Conservation (phyloP, 2,329 filamentous ascomycete species). For the Hysterium pulicare region DNA sequence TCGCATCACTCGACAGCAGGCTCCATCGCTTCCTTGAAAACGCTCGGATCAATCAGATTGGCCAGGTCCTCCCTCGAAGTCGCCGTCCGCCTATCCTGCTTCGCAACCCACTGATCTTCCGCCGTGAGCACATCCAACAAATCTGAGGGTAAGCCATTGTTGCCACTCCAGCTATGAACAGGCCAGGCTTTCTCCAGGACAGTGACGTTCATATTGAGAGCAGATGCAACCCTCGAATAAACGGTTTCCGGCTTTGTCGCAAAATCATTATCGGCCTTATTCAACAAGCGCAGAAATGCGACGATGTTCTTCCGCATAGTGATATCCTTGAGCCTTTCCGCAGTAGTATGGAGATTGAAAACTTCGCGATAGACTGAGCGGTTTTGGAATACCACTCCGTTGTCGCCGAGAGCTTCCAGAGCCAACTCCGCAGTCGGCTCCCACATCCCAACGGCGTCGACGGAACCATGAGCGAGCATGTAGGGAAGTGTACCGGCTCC, state of each 20-base stretch:
- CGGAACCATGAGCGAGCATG: slow-evolving; percentile 11
- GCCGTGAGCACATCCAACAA: slow-evolving; percentile 20
- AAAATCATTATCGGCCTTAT: slow-evolving; percentile 20
- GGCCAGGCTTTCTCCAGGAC: slow-evolving; percentile 22
- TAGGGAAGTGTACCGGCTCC: slow-evolving; percentile 14
- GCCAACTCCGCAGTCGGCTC: slow-evolving; percentile 24
- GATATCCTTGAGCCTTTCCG: slow-evolving; percentile 18
- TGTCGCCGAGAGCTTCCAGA: slow-evolving; percentile 13
- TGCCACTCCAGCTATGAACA: slow-evolving; percentile 22
- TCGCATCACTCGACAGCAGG: too few species aligned
- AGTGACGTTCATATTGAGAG: slow-evolving; percentile 13
- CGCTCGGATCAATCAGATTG: slow-evolving; percentile 18
- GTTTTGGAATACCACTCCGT: slow-evolving; percentile 21
- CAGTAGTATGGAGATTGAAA: slow-evolving; percentile 21
- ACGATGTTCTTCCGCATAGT: slow-evolving; percentile 20
- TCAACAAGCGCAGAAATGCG: slow-evolving; percentile 21
- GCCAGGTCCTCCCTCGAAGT: slow-evolving; percentile 15
- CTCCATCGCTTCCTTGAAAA: slow-evolving; percentile 16
- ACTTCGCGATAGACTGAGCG: slow-evolving; percentile 22
- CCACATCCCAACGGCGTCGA: slow-evolving; percentile 27
- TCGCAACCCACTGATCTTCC: slow-evolving; percentile 23
- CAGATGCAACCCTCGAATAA: slow-evolving; percentile 15
- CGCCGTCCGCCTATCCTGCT: slow-evolving; percentile 12
- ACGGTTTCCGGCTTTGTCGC: slow-evolving; percentile 13
- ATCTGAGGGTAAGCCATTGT: slow-evolving; percentile 9